Evolutionary conservation across 345 rosid genomes (phyloP), one percentile per base, ranked within the genome.

Genomic region (Hevea brasiliensis): DNA sequence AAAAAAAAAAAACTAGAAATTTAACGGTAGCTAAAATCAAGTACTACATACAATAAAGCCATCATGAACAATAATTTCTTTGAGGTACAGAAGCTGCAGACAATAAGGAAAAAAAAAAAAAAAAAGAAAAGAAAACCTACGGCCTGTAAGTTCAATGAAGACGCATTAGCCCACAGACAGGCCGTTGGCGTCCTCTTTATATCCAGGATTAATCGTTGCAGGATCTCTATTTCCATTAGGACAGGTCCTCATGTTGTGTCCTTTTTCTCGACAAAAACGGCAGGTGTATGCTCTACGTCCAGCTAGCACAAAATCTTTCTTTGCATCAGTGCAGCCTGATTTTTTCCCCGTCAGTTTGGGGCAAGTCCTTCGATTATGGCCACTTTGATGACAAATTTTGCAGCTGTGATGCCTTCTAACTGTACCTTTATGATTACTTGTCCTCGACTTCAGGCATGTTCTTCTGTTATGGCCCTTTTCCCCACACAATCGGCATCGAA

Each of bases 331-430:
- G 53, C 26, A 67, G 0, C 15, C 74, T 6, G 40, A 61, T 42
- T 75, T 71, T 61, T 61, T 68, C 53, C 85, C 77, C 0, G 35
- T 61, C 57, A 73, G 82, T 74, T 64, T 80, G 32, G 79, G 81
- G 76, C 94, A 91, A 14, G 90, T 89, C 82, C 92, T 82, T n/a
- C 88, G 80, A 63, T 93, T 93, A 76, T 93, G 98, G 78, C 97
- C 96, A 9, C 76, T 73, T 76, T 73, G 72, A 51, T 86, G 70
- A 58, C 97, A 93, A 63, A 81, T 74, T 62, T 72, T 64, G 84
- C 97, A 93, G 32, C 24, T 78, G 58, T 70, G 82, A 53, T 57
- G 23, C 77, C 82, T 85, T n/a, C 57, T 73, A 61, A 62, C 77
- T 20, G 62, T 72, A 27, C 74, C 76, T 70, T 78, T 74, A 5